phyloP scores from a whole-genome alignment of 805 yeast genomes.

The Yamadazyma akitaensis region DNA sequence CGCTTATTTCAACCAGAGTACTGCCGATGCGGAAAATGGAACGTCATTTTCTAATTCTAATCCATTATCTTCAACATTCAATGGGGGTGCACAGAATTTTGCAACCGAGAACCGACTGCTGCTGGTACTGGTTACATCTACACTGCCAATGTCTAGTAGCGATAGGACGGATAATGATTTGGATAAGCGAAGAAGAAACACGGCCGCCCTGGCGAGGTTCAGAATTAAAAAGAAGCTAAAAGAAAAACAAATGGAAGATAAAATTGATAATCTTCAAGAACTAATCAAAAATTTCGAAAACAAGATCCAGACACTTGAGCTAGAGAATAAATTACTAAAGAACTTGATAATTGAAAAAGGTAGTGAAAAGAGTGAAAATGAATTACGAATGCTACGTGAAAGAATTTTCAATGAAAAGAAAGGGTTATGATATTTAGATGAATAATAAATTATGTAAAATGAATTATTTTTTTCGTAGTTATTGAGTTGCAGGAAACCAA shows the following conservation, averaged over 20 bases:
- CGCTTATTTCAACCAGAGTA: not conserved
- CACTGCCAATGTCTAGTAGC: not conserved
- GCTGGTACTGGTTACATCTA: slow-evolving; percentile 3
- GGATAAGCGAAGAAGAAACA: slow-evolving; percentile 57
- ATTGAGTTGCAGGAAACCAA: no score
- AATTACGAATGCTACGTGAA: slow-evolving; percentile 32
- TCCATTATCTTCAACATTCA: not conserved
- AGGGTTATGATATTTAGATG: not conserved
- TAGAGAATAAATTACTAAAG: slow-evolving; percentile 59
- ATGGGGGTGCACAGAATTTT: not conserved
- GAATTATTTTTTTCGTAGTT: no score
- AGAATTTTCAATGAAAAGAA: slow-evolving; percentile 17
- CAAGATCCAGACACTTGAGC: slow-evolving; percentile 51
- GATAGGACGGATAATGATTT: slow-evolving; percentile 19
- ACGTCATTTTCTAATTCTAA: slow-evolving; percentile 1
- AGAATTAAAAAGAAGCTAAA: slow-evolving; percentile 58
- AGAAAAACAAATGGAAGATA: slow-evolving; percentile 57
- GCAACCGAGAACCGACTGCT: not conserved
- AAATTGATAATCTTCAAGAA: slow-evolving; percentile 41
- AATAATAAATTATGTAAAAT: not conserved
- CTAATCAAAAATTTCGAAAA: slow-evolving; percentile 43
- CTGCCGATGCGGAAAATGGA: not conserved
- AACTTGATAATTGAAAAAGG: slow-evolving; percentile 53
- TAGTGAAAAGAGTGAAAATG: slow-evolving; percentile 37
- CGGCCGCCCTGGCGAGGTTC: slow-evolving; percentile 65